Evolutionary conservation across 768 basidiomycete genomes (phyloP).

Genomic region (Collybia nuda): DNA sequence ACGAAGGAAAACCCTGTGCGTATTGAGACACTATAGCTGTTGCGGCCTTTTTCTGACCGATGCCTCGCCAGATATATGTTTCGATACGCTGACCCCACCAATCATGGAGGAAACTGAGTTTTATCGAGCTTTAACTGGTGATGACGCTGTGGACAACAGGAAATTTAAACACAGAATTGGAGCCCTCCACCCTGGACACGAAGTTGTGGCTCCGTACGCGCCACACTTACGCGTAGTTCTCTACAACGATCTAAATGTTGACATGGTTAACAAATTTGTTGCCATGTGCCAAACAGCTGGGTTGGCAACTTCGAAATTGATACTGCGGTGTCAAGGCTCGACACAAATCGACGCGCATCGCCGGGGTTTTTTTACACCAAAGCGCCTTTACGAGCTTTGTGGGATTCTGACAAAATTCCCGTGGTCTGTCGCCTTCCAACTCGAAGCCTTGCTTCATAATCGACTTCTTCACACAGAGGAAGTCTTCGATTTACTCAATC

Average conservation of each 20-base stretch:
- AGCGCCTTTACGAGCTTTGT: conserved; percentile 44
- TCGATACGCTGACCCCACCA: conserved; percentile 67
- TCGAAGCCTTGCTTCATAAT: conserved; percentile 68
- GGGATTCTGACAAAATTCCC: conserved; percentile 44
- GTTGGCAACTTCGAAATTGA: conserved; percentile 27
- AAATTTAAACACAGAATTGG: conserved; percentile 61
- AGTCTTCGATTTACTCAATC: conserved; percentile 42
- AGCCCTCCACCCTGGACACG: conserved; percentile 58
- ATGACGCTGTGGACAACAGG: conserved; percentile 32
- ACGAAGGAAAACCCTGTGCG: conserved; percentile 68
- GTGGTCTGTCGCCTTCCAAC: conserved; percentile 76
- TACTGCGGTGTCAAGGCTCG: conserved; percentile 28
- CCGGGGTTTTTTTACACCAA: conserved; percentile 50
- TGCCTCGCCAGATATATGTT: conserved; percentile 53
- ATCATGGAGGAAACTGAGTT: conserved; percentile 60
- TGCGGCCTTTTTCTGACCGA: conserved; percentile 4
- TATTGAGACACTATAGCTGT: conserved; percentile 10
- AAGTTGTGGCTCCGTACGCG: conserved; percentile 63
- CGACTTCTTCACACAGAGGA: conserved; percentile 62
- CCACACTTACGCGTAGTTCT: conserved; percentile 68
- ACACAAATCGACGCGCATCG: conserved; percentile 48
- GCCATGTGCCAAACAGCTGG: conserved; percentile 53
- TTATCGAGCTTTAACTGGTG: conserved; percentile 47
- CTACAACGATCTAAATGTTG: conserved; percentile 42
- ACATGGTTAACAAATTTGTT: conserved; percentile 50